A percentile compares a stretch with the other conserved stretches of the same genome.
phyloP scores from a whole-genome alignment of 108 stramenopile genomes.

The Asterionellopsis glacialis region DNA sequence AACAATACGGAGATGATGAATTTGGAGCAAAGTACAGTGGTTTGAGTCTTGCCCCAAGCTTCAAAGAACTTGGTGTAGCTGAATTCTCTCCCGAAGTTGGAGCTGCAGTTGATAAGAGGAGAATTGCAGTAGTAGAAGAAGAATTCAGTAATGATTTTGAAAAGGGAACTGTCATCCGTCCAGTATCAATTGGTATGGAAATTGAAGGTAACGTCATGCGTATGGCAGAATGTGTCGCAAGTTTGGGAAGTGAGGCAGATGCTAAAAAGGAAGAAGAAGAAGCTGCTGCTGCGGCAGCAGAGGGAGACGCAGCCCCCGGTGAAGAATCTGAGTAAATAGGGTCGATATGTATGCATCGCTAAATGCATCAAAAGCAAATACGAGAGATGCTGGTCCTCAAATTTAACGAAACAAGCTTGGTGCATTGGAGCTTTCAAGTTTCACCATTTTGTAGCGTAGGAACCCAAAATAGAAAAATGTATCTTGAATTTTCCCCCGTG shows the following conservation, averaged over 20 bases:
- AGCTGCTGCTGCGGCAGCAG: background rate
- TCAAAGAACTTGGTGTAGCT: constrained; percentile 57
- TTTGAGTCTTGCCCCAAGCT: constrained; percentile 29
- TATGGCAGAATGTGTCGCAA: constrained; percentile 50
- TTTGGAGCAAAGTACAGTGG: constrained; percentile 59
- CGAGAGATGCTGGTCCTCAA: no score
- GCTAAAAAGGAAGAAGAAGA: constrained; percentile 13
- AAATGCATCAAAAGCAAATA: no score
- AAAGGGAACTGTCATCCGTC: constrained; percentile 46
- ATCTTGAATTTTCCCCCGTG: no score
- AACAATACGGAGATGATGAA: constrained; percentile 39
- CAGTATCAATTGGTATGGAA: constrained; percentile 53
- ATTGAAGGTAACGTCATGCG: constrained; percentile 68
- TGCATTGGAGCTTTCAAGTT: no score
- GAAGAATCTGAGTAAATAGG: no score
- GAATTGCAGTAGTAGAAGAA: constrained; percentile 46
- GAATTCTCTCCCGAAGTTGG: constrained; percentile 42
- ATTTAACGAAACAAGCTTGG: no score
- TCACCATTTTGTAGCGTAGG: no score
- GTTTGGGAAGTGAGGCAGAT: constrained; percentile 45
- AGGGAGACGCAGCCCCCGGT: no score
- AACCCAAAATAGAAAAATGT: no score
- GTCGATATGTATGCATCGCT: no score
- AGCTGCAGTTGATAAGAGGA: constrained; percentile 28
- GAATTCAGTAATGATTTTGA: constrained; percentile 45